Percentiles rank a stretch among this genome's conserved stretches.
Evolutionary conservation across 139 green algal genomes (phyloP).

Genomic region (Picochlorum sp.): DNA sequence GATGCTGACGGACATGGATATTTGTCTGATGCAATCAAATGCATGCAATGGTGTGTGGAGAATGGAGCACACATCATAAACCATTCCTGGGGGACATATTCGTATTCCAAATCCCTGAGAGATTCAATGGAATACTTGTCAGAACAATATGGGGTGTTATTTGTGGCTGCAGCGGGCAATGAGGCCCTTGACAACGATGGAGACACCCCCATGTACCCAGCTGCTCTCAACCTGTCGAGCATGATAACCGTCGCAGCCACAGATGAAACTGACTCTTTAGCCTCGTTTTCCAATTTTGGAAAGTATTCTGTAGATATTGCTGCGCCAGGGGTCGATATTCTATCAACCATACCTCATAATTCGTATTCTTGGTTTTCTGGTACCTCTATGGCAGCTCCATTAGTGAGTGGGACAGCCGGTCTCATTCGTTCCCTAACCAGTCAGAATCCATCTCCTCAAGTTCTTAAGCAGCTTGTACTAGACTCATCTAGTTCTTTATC

Average conservation of each 20-base stretch:
- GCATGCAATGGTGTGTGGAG: slow-evolving; percentile 6
- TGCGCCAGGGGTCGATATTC: slow-evolving; percentile 13
- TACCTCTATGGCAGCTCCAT: slow-evolving; percentile 36
- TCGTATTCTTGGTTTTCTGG: slow-evolving; percentile 6
- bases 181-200: slow-evolving; percentile 9
- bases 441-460: slow-evolving; percentile 6
- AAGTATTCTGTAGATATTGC: neutral
- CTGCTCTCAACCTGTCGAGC: slow-evolving; percentile 4
- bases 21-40: neutral
- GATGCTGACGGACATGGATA: slow-evolving; percentile 8
- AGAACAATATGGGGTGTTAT: neutral
- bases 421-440: slow-evolving; percentile 29
- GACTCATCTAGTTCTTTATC: neutral
- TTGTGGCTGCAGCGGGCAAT: slow-evolving; percentile 14
- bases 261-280: neutral
- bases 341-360: slow-evolving; percentile 12
- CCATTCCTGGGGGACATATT: slow-evolving; percentile 10
- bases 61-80: slow-evolving; percentile 7
- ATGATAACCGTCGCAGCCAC: slow-evolving; percentile 9
- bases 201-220: slow-evolving; percentile 5
- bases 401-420: slow-evolving; percentile 40
- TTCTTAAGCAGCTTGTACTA: slow-evolving; percentile 6
- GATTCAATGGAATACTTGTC: slow-evolving; percentile 1
- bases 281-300: slow-evolving; percentile 11
- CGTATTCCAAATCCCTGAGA: neutral